A percentile compares a stretch with the other conserved stretches of the same genome.
phyloP scores from a whole-genome alignment of 768 basidiomycete species.

The Filobasidium floriforme region DNA sequence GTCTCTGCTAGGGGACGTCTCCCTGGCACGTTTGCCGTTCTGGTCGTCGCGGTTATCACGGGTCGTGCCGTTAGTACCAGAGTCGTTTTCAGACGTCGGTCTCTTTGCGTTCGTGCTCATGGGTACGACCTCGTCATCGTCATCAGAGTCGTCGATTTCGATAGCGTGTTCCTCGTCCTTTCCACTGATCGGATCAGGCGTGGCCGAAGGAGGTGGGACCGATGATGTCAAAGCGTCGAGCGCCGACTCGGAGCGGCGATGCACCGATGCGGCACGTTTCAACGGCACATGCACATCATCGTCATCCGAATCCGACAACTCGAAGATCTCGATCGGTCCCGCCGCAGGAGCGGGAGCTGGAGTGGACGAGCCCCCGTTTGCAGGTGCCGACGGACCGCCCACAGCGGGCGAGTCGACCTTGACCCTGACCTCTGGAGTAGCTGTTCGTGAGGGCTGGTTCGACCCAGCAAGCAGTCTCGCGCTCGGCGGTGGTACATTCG shows the following conservation, averaged over 20 bases:
- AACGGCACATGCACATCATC: not conserved
- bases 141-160: slow-evolving; percentile 8
- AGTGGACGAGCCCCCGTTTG: not conserved
- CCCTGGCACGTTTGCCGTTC: too few species aligned
- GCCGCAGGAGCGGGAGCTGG: not conserved
- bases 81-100: too few species aligned
- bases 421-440: slow-evolving; percentile 2
- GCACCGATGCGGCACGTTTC: too few species aligned
- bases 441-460: slow-evolving; percentile 2
- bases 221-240: too few species aligned
- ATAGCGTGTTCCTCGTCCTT: not conserved
- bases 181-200: not conserved
- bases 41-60: too few species aligned
- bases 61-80: too few species aligned
- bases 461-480: not conserved
- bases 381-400: not conserved
- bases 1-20: too few species aligned
- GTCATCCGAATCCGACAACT: slow-evolving; percentile 1
- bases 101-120: too few species aligned
- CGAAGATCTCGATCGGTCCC: not conserved
- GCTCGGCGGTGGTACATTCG: not conserved
- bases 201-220: too few species aligned
- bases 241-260: too few species aligned
- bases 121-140: not conserved
- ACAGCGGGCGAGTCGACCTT: not conserved